Base-by-base conservation (phyloP, 768 basidiomycete genomes). In the Amanita polypyramis region DNA sequence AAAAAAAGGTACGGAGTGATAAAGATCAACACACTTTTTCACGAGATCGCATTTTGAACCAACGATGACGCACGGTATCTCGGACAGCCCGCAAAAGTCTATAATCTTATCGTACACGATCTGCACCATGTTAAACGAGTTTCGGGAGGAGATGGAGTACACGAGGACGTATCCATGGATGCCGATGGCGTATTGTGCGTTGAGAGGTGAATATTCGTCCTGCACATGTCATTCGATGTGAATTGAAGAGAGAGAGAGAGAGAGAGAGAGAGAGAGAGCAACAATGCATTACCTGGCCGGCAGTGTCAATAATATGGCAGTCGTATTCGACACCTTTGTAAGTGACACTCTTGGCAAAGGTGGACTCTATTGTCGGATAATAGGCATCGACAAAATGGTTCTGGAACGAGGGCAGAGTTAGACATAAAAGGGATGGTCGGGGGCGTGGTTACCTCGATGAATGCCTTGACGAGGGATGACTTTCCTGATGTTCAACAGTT, bases 151-250 rank as follows among this genome's bases (percentile, higher is more conserved):
- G 65, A 98, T 91, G 2, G 89, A 89, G 70, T 97, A 99, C 38
- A 97, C 94, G 57, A 99, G 80, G 59, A 99, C 79, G 64, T 88
- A 99, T 60, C 95, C 95, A 60, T 99, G 94, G 58, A 95, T 91
- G 45, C 95, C 95, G 57, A 97, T 90, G 34, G 92, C 93, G 60
- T 97, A 89, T 62, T 93, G 90, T 21, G 87, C 76, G 55, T 90
- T 91, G 54, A 99, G 79, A 49, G 94, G 88, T 15, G 91, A 87
- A 69, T 88, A 97, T 65, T 99, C 95, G 60, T 98, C 95, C 92
- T 92, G 47, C 35, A 33, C n/a, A 29, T 27, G 25, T 7, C 25
- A 27, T 27, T 7, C 25, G n/a, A n/a, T n/a, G n/a, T n/a, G n/a
- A n/a, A n/a, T n/a, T n/a, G n/a, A n/a, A n/a, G n/a, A n/a, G n/a